These are phyloP conservation scores for Trifolium subterraneum DNA, from an alignment of 306 rosid genomes.

Conservation along the genomic window DNA sequence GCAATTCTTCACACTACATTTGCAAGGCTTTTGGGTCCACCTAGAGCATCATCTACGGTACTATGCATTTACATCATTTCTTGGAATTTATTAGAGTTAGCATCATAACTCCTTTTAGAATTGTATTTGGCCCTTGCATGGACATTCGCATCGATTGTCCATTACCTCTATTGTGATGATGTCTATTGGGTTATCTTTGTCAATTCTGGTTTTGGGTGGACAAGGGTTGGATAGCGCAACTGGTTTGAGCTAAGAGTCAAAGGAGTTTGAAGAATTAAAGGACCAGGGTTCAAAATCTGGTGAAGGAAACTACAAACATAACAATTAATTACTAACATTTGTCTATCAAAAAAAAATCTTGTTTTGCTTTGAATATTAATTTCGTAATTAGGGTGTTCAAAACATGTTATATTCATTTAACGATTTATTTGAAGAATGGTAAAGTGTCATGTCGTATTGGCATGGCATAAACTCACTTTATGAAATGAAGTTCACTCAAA, in stretches of 20 bases:
- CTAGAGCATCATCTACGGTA: slow-evolving; percentile 55
- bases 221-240: no score
- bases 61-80: background rate
- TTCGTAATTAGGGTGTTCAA: no score
- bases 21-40: slow-evolving; percentile 93
- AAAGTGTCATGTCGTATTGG: background rate
- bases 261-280: no score
- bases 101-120: background rate
- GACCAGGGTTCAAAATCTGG: no score
- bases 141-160: slow-evolving; percentile 7
- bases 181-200: background rate
- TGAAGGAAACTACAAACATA: no score
- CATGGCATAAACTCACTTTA: background rate
- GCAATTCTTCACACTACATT: slow-evolving; percentile 95
- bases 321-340: no score
- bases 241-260: no score
- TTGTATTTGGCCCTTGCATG: slow-evolving; percentile 8
- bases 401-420: background rate
- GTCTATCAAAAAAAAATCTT: no score
- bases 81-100: slow-evolving; percentile 23
- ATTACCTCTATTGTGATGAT: background rate
- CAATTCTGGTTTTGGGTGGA: background rate
- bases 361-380: no score
- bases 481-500: no score
- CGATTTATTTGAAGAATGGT: background rate